These are phyloP conservation scores for Phytophthora hibernalis DNA, from an alignment of 352 stramenopile species.

Conservation along the genomic window DNA sequence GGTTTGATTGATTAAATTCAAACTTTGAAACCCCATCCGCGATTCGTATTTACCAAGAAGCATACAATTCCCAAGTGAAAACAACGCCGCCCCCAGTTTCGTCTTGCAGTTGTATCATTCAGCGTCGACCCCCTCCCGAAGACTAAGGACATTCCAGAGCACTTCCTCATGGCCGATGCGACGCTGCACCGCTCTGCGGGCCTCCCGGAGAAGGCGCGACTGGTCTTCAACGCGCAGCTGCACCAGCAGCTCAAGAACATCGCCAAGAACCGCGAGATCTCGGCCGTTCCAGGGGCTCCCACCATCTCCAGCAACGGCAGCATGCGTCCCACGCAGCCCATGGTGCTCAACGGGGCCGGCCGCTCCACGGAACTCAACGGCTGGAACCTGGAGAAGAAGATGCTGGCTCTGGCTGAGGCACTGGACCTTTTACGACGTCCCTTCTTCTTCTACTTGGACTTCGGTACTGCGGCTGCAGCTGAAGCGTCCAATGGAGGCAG, in stretches of 20 bases:
- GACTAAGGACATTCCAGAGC: not conserved
- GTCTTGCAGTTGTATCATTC: slow-evolving; percentile 22
- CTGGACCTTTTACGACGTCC: slow-evolving; percentile 68
- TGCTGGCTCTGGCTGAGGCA: slow-evolving; percentile 64
- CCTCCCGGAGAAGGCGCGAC: slow-evolving; percentile 59
- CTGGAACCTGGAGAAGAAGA: slow-evolving; percentile 87
- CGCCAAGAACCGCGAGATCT: slow-evolving; percentile 66
- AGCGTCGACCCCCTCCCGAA: slow-evolving; percentile 1
- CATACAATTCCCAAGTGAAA: slow-evolving; percentile 29
- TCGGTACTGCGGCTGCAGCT: slow-evolving; percentile 41
- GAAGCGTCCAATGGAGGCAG: slow-evolving; percentile 35
- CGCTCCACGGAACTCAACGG: slow-evolving; percentile 65
- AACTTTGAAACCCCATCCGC: too few species aligned
- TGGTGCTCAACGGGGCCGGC: slow-evolving; percentile 42
- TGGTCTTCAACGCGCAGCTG: slow-evolving; percentile 80
- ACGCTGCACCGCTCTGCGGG: slow-evolving; percentile 53
- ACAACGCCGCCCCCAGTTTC: not conserved
- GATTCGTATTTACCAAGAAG: not conserved
- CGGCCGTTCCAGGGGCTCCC: slow-evolving; percentile 32
- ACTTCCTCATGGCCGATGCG: slow-evolving; percentile 45
- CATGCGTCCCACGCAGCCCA: slow-evolving; percentile 44
- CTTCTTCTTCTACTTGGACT: slow-evolving; percentile 84
- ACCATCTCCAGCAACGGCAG: slow-evolving; percentile 57
- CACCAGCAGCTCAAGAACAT: slow-evolving; percentile 77
- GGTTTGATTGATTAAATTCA: not conserved